phyloP scores from a whole-genome alignment of 2,329 filamentous ascomycete species.

The Dothistroma pini region DNA sequence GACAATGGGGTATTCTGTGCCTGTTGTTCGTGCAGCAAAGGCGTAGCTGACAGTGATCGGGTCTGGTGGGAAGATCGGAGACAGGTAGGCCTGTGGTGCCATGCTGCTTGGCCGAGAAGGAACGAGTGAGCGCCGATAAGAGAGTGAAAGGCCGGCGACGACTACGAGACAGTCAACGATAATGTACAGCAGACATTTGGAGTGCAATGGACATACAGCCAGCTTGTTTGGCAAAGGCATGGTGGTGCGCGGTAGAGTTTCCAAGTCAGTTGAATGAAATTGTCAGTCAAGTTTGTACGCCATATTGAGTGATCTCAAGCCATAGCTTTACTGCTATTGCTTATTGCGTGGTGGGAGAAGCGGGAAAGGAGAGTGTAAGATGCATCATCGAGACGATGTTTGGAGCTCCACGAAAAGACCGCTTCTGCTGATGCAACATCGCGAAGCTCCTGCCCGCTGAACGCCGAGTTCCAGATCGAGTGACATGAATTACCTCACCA shows the following conservation, averaged over 20 bases:
- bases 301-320: background rate
- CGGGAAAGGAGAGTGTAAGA: background rate
- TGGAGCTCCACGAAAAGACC: background rate
- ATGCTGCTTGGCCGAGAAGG: slow-evolving; percentile 33
- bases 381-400: background rate
- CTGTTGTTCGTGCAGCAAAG: slow-evolving; percentile 20
- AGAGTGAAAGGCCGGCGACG: slow-evolving; percentile 30
- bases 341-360: background rate
- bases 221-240: slow-evolving; percentile 28
- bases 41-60: slow-evolving; percentile 23
- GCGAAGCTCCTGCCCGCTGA: background rate
- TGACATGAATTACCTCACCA: too few species aligned
- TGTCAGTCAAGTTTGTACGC: slow-evolving; percentile 7
- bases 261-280: slow-evolving; percentile 10
- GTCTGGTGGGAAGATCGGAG: slow-evolving; percentile 19
- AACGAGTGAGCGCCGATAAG: slow-evolving; percentile 35
- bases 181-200: background rate
- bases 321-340: background rate
- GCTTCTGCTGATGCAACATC: background rate
- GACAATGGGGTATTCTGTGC: background rate
- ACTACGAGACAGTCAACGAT: slow-evolving; percentile 20
- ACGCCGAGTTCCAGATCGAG: background rate
- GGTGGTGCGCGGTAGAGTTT: slow-evolving; percentile 7
- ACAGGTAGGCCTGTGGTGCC: slow-evolving; percentile 31
- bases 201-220: slow-evolving; percentile 24